Conservation (phyloP, 2,329 filamentous ascomycete genomes). For the Westerdykella ornata region DNA sequence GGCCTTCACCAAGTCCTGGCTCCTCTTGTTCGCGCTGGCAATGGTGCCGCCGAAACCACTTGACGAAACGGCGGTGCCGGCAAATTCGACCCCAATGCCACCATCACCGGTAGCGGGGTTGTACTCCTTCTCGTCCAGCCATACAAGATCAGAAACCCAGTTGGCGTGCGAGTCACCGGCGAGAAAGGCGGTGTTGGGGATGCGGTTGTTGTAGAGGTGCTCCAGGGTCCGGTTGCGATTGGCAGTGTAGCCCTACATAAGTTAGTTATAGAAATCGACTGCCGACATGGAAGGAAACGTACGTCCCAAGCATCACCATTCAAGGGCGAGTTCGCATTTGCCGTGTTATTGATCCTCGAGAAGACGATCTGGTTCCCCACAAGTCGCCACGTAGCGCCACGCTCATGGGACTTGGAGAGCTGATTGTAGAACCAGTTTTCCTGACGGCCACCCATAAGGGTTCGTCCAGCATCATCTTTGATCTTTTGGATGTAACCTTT, state of each 20-base stretch:
- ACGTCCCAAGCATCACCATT: neutral
- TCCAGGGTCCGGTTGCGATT: constrained; percentile 64
- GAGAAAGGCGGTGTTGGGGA: constrained; percentile 64
- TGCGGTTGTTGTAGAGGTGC: constrained; percentile 58
- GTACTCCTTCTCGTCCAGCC: constrained; percentile 36
- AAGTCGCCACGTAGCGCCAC: constrained; percentile 61
- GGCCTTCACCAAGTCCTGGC: constrained; percentile 25
- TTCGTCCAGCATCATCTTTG: constrained; percentile 57
- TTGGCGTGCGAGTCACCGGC: constrained; percentile 62
- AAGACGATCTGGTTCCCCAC: constrained; percentile 59
- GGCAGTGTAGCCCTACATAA: constrained; percentile 57
- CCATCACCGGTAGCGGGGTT: constrained; percentile 34
- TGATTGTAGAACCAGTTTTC: constrained; percentile 56
- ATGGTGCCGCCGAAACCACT: constrained; percentile 52
- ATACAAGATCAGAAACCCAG: constrained; percentile 46
- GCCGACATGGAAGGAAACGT: no score
- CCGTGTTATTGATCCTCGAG: constrained; percentile 23
- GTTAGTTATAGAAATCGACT: no score
- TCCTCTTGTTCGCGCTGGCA: constrained; percentile 40
- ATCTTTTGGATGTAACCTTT: constrained; percentile 54
- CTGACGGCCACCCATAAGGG: constrained; percentile 63
- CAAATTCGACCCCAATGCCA: constrained; percentile 45
- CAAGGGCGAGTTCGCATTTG: constrained; percentile 2
- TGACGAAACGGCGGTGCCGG: constrained; percentile 59
- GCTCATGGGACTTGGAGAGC: constrained; percentile 49